Evolutionary conservation across 2,329 filamentous ascomycete species (phyloP), one percentile per base, ranked within the genome.

Genomic region (Pseudogymnoascus sp.): DNA sequence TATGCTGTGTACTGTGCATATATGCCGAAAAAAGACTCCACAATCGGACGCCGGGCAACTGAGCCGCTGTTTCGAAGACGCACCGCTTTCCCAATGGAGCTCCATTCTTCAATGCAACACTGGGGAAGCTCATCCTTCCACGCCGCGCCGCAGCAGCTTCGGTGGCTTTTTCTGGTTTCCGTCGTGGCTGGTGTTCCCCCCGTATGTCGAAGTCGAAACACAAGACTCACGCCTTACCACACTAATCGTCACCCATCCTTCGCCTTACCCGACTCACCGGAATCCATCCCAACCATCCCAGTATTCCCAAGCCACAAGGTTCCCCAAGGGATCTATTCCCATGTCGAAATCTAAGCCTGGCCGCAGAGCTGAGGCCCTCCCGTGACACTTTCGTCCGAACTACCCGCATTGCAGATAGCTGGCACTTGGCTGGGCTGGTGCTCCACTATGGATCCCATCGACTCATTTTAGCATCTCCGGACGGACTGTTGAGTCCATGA

Each of bases 331-430:
- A 18, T 31, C 25, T 52, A 28, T 31, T 18, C 25, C 9, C 45
- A 52, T 31, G 45, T 52, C 25, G 12, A 52, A 52, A 18, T 52
- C 45, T 52, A 52, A 52, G 45, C 9, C 45, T 31, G 45, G 45
- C 45, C 45, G 45, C 45, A 52, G 45, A 52, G 45, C 45, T 52
- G 45, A 52, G 45, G 45, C 45, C 45, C 45, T 52, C 45, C 45
- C 25, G 45, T 52, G 45, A 52, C 45, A 52, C 45, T 52, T 52
- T 52, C 45, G 45, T 52, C 45, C 45, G 45, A 52, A 52, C 45
- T 52, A 52, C 45, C 45, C 45, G 45, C 25, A n/a, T 21, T 52
- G 25, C 45, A 52, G 45, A 52, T 52, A 25, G 9, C 25, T 31
- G 45, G n/a, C 25, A 6, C 45, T 52, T 52, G 45, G 25, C 45